Evolutionary conservation across 148 eudicot genomes (phyloP), one percentile per base, ranked within the genome.

Genomic region (Fagopyrum homotropicum): DNA sequence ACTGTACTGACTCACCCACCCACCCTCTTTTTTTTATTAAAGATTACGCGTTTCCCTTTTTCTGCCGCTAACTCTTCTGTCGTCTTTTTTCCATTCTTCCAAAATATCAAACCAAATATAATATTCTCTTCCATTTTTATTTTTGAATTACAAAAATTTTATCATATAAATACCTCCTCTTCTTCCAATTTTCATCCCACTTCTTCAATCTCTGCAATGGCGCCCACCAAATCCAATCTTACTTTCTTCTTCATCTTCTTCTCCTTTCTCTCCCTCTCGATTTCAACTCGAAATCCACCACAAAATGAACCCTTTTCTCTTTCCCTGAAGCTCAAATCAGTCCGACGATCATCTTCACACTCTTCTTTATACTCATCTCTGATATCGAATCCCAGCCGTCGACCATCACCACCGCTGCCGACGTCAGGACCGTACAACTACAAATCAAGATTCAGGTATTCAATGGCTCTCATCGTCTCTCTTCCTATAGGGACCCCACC

Each of bases 401-500:
- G 69, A 29, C 26, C 69, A 29, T 3, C 66, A 8, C 6, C 30
- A 57, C 8, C 63, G 4, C 10, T 10, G 63, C 63, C 69, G 69
- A 8, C 52, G 9, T 49, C 52, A 12, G 52, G 52, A 12, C 45
- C 69, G 15, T 66, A 66, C 47, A 66, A 40, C 16, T 66, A 66
- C 71, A 66, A 40, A n/a, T 66, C 71, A 19, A 66, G 71, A 5
- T 66, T 66, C 71, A 66, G 43, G 17, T 66, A 66, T 15, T 66
- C 71, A 9, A 66, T 66, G 71, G 71, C 71, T 14, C 47, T 66
- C 46, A 66, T 66, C 71, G 71, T 40, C 4, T 66, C 71, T n/a
- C 71, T 66, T 9, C 71, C 71, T 9, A 66, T 66, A 14, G 71
- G 71, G 19, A 66, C 71, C 71, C 71, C 71, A 6, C 71, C 71